phyloP scores from a whole-genome alignment of 441 rosid genomes.

The Croton laevigatus region DNA sequence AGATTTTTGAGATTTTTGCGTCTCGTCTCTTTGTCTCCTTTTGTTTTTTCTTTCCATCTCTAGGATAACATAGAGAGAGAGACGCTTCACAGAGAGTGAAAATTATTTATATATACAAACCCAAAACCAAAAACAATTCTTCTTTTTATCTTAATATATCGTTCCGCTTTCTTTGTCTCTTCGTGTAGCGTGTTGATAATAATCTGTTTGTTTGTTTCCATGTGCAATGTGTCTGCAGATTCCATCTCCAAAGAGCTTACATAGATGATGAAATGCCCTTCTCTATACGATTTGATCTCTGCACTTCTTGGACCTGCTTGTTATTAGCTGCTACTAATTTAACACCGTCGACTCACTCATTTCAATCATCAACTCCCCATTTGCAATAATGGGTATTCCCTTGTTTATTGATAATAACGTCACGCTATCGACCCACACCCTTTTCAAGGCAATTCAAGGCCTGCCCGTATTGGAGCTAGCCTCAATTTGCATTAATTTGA shows the following conservation, averaged over 20 bases:
- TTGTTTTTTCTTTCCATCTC: slow-evolving; percentile 12
- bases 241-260: slow-evolving; percentile 28
- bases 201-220: slow-evolving; percentile 42
- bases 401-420: slow-evolving; percentile 35
- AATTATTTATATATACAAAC: background rate
- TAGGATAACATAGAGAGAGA: slow-evolving; percentile 23
- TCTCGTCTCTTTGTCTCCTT: slow-evolving; percentile 23
- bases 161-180: slow-evolving; percentile 18
- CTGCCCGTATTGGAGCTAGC: slow-evolving; percentile 65
- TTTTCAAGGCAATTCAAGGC: slow-evolving; percentile 39
- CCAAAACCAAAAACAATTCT: slow-evolving; percentile 6
- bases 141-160: slow-evolving; percentile 7
- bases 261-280: slow-evolving; percentile 71
- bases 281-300: slow-evolving; percentile 39
- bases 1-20: slow-evolving; percentile 24
- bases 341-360: slow-evolving; percentile 27
- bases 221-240: slow-evolving; percentile 70
- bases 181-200: slow-evolving; percentile 40
- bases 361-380: slow-evolving; percentile 26
- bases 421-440: slow-evolving; percentile 22
- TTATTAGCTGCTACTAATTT: background rate
- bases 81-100: slow-evolving; percentile 22
- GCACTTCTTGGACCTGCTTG: slow-evolving; percentile 12
- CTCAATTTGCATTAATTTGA: slow-evolving; percentile 68
- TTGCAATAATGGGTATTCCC: slow-evolving; percentile 45